Evolutionary conservation across 169 alveolate species (phyloP).

Genomic region (Plasmodium gonderi): DNA sequence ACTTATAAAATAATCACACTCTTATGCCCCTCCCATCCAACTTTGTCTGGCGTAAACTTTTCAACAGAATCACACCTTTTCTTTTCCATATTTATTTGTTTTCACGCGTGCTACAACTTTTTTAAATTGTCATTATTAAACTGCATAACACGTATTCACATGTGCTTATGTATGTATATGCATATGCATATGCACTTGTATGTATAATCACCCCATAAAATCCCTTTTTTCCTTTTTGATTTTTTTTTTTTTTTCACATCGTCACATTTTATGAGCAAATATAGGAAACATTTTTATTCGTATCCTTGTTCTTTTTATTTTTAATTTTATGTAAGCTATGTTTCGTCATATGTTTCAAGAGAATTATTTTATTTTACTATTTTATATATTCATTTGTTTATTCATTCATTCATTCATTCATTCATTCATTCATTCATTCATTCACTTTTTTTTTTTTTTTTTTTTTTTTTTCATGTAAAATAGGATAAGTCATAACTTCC

Average conservation of each 20-base stretch:
- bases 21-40: neutral
- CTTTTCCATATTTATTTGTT: neutral
- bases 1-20: neutral
- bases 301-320: neutral
- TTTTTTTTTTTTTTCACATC: neutral
- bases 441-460: no score
- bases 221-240: neutral
- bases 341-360: no score
- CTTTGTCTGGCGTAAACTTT: neutral
- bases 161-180: neutral
- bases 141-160: neutral
- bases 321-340: neutral
- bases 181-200: neutral
- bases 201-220: neutral
- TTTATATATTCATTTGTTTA: no score
- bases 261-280: neutral
- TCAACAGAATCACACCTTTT: neutral
- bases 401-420: no score
- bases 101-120: neutral
- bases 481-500: neutral
- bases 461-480: neutral
- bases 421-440: no score
- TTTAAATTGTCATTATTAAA: neutral
- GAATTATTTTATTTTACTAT: no score
- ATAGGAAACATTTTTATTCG: neutral